These are phyloP conservation scores for Amphibolis antarctica DNA, from an alignment of 106 monocot species.

Conservation along the genomic window DNA sequence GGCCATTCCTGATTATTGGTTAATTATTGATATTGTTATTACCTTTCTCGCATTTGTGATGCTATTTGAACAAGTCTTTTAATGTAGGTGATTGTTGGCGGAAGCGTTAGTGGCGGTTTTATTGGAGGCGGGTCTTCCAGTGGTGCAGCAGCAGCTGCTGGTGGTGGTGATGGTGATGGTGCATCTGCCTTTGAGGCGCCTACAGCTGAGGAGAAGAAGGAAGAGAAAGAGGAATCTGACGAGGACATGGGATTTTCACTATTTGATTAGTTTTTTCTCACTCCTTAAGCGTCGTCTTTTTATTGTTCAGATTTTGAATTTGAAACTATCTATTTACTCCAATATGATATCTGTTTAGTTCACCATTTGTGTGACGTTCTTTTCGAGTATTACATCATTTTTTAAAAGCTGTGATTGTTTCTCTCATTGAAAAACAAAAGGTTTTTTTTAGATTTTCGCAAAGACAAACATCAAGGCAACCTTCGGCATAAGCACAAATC, in stretches of 20 bases:
- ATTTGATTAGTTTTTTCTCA: slow-evolving; percentile 6
- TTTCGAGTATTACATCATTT: no score
- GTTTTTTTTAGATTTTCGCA: no score
- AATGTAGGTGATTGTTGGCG: slow-evolving; percentile 4
- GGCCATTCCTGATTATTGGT: neutral
- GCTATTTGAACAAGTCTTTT: neutral
- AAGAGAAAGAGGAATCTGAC: slow-evolving; percentile 10
- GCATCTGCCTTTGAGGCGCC: neutral
- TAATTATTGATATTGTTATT: neutral
- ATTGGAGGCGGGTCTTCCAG: neutral
- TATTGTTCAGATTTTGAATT: no score
- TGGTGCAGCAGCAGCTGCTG: neutral
- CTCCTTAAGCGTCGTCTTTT: neutral
- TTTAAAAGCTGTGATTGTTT: no score
- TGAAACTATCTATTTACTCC: no score
- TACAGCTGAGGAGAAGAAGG: slow-evolving; percentile 5
- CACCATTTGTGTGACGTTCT: no score
- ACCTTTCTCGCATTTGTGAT: neutral
- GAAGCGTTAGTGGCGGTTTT: slow-evolving; percentile 1
- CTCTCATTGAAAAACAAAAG: no score
- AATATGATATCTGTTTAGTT: no score
- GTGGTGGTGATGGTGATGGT: neutral
- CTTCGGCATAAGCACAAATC: no score
- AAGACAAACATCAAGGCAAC: no score
- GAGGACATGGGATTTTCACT: slow-evolving; percentile 11